Conservation (phyloP, 345 rosid species). For the Bruguiera parviflora region DNA sequence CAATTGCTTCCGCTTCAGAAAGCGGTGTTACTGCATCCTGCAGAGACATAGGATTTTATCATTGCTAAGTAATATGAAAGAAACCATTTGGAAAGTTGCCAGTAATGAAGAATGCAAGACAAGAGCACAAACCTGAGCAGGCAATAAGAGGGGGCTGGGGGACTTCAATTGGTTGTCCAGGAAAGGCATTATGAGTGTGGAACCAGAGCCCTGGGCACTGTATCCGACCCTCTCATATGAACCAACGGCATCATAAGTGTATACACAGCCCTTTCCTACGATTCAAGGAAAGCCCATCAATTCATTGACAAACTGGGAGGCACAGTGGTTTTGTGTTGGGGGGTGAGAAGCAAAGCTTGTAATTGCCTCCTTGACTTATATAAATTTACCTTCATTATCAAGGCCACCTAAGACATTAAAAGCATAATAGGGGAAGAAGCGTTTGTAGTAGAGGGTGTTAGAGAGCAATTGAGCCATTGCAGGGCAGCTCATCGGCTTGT, state of each 20-base stretch:
- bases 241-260: conserved; percentile 96
- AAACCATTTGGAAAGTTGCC: background rate
- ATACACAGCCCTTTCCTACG: conserved; percentile 91
- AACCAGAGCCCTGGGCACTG: conserved; percentile 93
- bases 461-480: conserved; percentile 97
- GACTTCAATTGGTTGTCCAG: conserved; percentile 95
- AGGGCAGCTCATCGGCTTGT: conserved; percentile 96
- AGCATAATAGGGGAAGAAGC: conserved; percentile 95
- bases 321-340: too few species aligned
- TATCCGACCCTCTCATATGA: conserved; percentile 97
- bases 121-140: conserved; percentile 50
- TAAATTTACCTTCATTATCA: conserved; percentile 69
- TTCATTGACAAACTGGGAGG: background rate
- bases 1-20: conserved; percentile 78
- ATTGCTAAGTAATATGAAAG: conserved; percentile 10
- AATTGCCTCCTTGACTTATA: conserved; percentile 1
- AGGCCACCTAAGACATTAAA: conserved; percentile 96
- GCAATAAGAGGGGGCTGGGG: conserved; percentile 93
- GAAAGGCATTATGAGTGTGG: conserved; percentile 88
- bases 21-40: conserved; percentile 98
- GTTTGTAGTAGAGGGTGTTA: conserved; percentile 93
- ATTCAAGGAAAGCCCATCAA: conserved; percentile 2
- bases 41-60: conserved; percentile 9
- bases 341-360: background rate
- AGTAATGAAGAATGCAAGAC: background rate